Evolutionary conservation across 2,329 filamentous ascomycete genomes (phyloP).

Genomic region (Teratosphaeria viscida): DNA sequence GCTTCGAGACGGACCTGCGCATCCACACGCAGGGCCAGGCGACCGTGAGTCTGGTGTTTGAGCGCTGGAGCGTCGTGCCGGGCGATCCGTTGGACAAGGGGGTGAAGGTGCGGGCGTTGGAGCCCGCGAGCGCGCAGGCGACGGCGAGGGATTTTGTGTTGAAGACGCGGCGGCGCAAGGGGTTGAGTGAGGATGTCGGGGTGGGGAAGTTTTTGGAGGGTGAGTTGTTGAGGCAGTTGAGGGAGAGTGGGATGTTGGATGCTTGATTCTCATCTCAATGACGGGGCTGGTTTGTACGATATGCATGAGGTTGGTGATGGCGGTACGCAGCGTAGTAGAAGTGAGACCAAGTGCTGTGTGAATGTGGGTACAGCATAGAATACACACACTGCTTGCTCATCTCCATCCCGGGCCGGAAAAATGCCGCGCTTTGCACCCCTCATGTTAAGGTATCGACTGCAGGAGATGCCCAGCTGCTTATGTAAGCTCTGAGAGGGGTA

Average conservation of each 20-base stretch:
- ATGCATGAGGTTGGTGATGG: neutral
- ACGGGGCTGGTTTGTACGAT: neutral
- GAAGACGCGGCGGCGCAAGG: constrained; percentile 89
- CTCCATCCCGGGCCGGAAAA: neutral
- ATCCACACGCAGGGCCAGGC: constrained; percentile 94
- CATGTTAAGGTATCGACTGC: no score
- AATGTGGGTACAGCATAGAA: neutral
- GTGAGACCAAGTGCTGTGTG: neutral
- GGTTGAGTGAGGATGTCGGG: constrained; percentile 86
- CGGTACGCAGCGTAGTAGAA: no score
- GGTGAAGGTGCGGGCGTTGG: constrained; percentile 69
- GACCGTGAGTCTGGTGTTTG: constrained; percentile 84
- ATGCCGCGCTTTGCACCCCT: neutral
- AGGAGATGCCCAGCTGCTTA: no score
- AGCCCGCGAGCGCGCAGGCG: constrained; percentile 78
- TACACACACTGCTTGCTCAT: neutral
- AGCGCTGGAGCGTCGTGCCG: constrained; percentile 90
- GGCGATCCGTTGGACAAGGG: constrained; percentile 89
- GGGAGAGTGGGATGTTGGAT: constrained; percentile 71
- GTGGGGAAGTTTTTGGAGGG: constrained; percentile 95
- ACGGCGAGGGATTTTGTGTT: constrained; percentile 93
- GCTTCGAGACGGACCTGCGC: constrained; percentile 92
- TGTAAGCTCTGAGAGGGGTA: no score
- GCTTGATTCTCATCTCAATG: neutral
- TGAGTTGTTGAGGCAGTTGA: constrained; percentile 78